A percentile compares a stretch with the other conserved stretches of the same genome.
phyloP scores from a whole-genome alignment of 176 grass and related monocot genomes.

The Luzula sylvatica region DNA sequence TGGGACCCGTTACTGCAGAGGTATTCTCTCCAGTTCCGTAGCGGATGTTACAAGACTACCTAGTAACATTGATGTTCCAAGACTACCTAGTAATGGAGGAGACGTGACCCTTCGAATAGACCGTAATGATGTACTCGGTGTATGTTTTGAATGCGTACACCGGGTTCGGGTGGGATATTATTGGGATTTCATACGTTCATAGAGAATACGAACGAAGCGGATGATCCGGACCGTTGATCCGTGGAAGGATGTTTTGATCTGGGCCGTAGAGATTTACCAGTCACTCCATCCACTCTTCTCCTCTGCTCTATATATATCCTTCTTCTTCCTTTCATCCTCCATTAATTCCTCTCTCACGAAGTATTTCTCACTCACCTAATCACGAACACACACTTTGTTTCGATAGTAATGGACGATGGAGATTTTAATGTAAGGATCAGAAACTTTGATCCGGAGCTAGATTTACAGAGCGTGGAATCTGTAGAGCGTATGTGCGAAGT shows the following conservation, averaged over 20 bases:
- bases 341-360: constrained; percentile 3
- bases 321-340: not conserved
- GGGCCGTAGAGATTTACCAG: constrained; percentile 2
- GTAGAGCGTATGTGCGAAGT: constrained; percentile 85
- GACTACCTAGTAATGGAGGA: not conserved
- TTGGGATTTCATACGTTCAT: constrained; percentile 1
- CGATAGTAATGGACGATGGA: not conserved
- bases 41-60: not conserved
- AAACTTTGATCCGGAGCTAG: constrained; percentile 35
- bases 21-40: not conserved
- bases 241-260: not conserved
- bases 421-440: constrained; percentile 19
- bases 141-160: not conserved
- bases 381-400: not conserved
- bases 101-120: too few relatives aligned
- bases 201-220: not conserved
- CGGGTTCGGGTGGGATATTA: not conserved
- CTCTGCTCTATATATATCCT: not conserved
- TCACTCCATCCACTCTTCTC: not conserved
- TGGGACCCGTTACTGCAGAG: not conserved
- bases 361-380: not conserved
- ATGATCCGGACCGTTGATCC: constrained; percentile 15
- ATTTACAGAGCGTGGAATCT: constrained; percentile 41
- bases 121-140: too few relatives aligned
- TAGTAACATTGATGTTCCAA: not conserved